Base-by-base conservation (phyloP, 2,329 filamentous ascomycete genomes). In the Rhexocercosporidium sp. region DNA sequence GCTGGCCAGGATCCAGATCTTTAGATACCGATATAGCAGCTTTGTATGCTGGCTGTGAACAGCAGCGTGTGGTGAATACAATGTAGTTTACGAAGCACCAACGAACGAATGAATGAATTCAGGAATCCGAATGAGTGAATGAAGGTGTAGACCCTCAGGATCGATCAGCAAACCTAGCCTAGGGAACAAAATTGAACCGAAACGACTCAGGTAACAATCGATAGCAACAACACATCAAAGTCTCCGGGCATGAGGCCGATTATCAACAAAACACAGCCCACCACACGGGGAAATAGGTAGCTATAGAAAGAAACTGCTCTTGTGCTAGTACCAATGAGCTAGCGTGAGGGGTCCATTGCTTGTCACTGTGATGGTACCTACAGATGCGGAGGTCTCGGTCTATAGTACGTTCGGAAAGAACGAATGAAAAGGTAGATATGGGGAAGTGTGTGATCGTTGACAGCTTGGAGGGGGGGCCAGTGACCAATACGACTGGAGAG, bases 361-460 rank as follows among this genome's bases (percentile, higher is more conserved):
- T 60, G 57, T 60, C 57, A 60, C 39, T 20, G 39, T 60, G 39
- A 31, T 6, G 27, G 39, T 59, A 59, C 56, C 37, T 60, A 46
- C 39, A 60, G 39, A 31, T 9, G 14, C 18, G 27, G 27, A 20
- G 27, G 29, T 20, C 27, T 56, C 57, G 16, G 39, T 31, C 18
- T 16, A 60, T 47, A 31, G 22, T 47, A 18, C 14, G 29, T 46
- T 47, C 18, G 14, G 25, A 12, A 16, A 46, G 16, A 22, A 60
- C 57, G 39, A 34, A 60, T 60, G 25, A 27, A 31, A 29, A 12
- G 22, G 18, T 16, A 46, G 25, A 60, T 8, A 46, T 46, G 57
- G 25, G 25, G 2, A 44, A 60, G 25, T 44, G 57, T 46, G 57
- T 60, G 57, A 44, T 47, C 16, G 39, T 47, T 11, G 18, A 46